Evolutionary conservation across 169 alveolate genomes (phyloP), one percentile per base, ranked within the genome.

Genomic region (Eimeria nieschulzi): DNA sequence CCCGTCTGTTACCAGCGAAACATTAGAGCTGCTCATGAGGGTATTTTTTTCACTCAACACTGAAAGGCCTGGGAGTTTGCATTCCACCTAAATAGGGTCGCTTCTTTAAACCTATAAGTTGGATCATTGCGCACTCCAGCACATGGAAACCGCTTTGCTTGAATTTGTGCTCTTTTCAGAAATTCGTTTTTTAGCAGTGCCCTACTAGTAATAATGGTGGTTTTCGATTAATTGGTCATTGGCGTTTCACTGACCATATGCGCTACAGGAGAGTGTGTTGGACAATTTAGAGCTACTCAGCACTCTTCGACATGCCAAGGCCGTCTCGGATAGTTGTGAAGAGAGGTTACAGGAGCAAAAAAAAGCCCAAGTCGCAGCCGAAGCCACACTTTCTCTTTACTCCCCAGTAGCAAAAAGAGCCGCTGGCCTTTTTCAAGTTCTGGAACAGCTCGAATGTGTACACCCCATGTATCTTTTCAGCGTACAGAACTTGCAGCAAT

Each of bases 321-420:
- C 97, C 33, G 97, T 97, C 85, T 97, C 99, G 21, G 98, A 97
- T 90, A 98, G 97, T 92, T 97, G 97, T 84, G 98, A 97, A 66
- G 97, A 97, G 94, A 97, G 98, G 71, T 97, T 97, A n/a, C 95
- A 90, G 63, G 97, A 95, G 87, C 95, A 95, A 91, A 93, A 94
- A 83, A 96, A 93, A 70, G 96, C 97, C 72, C 97, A 93, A 70
- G 96, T 95, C 51, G 95, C 97, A 94, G 97, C 98, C 83, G 96
- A 97, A 61, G 98, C 97, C 91, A 97, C 97, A 94, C 96, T 98
- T 93, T 97, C 96, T 92, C 94, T 94, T 76, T 97, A 98, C 93
- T 95, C 98, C 94, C 98, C 99, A 39, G 99, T 98, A 26, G 99
- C 99, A 21, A 95, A 97, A 10, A 95, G 99, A 68, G 99, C 98